Conservation (phyloP, 148 eudicot species). For the Amaranthus palmeri region DNA sequence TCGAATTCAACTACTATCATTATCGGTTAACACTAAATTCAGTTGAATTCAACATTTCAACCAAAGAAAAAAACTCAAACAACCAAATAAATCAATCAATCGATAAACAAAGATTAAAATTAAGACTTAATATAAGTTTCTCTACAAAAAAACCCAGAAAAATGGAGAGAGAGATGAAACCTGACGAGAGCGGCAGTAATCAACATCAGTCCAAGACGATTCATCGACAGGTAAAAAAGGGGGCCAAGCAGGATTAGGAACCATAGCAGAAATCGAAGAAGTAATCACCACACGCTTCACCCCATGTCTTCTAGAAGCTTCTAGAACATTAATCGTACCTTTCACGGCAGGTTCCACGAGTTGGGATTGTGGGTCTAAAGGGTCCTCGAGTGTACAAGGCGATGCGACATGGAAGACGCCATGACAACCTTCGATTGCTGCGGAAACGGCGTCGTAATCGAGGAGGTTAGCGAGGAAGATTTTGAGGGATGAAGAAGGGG, state of each 20-base stretch:
- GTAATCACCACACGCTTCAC: conserved; percentile 75
- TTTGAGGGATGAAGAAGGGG: conserved; percentile 25
- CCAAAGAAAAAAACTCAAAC: no score
- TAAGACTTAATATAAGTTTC: no score
- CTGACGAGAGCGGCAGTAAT: conserved; percentile 68
- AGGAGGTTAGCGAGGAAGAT: conserved; percentile 53
- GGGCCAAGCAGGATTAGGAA: conserved; percentile 72
- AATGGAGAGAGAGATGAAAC: conserved; percentile 14
- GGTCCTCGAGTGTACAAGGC: conserved; percentile 71
- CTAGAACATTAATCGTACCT: conserved; percentile 69
- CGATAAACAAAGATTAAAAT: no score
- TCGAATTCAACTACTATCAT: no score
- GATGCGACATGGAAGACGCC: conserved; percentile 96
- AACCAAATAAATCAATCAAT: no score
- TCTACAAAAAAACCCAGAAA: no score
- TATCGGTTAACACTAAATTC: no score
- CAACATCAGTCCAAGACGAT: conserved; percentile 71
- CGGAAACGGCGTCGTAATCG: conserved; percentile 41
- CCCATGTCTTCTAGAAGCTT: conserved; percentile 45
- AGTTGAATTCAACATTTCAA: no score
- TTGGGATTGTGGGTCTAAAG: conserved; percentile 61
- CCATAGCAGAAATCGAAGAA: conserved; percentile 72
- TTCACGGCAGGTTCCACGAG: conserved; percentile 70
- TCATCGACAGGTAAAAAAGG: conserved; percentile 31
- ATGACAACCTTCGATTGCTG: conserved; percentile 46